Conservation (phyloP, 2,329 filamentous ascomycete genomes). For the Stemphylium vesicarium region DNA sequence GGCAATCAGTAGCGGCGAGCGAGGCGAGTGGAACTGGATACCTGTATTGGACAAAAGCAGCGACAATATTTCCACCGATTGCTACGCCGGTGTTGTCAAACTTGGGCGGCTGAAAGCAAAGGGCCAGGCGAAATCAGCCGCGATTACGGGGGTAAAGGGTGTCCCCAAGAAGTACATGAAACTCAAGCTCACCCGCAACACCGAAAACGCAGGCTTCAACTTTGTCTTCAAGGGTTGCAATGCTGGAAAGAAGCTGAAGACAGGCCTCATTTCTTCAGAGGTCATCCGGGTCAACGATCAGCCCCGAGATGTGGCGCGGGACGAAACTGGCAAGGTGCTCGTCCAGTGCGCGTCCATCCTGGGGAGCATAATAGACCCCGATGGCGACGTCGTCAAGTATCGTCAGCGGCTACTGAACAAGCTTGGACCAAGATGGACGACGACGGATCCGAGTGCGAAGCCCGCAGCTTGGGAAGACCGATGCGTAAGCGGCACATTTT, state of each 20-base stretch:
- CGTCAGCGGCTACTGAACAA: background rate
- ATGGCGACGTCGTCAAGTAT: background rate
- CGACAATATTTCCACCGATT: background rate
- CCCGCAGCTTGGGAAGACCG: conserved; percentile 5
- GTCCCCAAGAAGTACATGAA: conserved; percentile 9
- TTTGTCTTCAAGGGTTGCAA: conserved; percentile 8
- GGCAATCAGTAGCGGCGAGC: conserved; percentile 5
- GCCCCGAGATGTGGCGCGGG: background rate
- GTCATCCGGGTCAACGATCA: conserved; percentile 2
- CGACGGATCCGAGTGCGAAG: conserved; percentile 8
- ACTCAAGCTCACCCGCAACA: background rate
- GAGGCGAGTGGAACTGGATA: conserved; percentile 11
- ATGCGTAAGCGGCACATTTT: conserved; percentile 9
- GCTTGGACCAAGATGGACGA: conserved; percentile 5
- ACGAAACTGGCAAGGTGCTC: conserved; percentile 12
- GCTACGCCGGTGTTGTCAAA: conserved; percentile 3
- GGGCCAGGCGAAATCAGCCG: conserved; percentile 1
- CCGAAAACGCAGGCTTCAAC: background rate
- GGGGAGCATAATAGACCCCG: conserved; percentile 8
- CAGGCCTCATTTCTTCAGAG: background rate
- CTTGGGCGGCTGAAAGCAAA: conserved; percentile 3
- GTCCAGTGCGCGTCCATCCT: conserved; percentile 7
- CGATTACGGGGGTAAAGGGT: background rate
- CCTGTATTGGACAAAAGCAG: conserved; percentile 3
- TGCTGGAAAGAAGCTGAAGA: conserved; percentile 7